Percentiles rank a stretch among this genome's conserved stretches.
phyloP scores from a whole-genome alignment of 2,329 filamentous ascomycete genomes.

The Penicillium hordei region DNA sequence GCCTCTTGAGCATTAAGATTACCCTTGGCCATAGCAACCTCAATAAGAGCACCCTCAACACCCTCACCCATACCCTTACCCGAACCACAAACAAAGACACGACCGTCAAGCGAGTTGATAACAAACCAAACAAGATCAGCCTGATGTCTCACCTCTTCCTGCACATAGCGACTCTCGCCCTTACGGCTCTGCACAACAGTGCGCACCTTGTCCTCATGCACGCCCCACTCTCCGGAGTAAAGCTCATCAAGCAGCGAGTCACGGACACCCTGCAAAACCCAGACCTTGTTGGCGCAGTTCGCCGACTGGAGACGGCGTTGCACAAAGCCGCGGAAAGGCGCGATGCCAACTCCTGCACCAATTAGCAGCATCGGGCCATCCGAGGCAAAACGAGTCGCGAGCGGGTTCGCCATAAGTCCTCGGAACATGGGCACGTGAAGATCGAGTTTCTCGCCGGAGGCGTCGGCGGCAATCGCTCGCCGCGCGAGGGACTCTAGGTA shows the following conservation, averaged over 20 bases:
- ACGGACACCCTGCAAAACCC: constrained; percentile 92
- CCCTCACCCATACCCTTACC: constrained; percentile 97
- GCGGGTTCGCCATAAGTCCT: constrained; percentile 93
- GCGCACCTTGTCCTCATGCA: constrained; percentile 84
- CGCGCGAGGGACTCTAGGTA: constrained; percentile 86
- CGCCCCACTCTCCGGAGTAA: constrained; percentile 94
- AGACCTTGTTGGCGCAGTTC: constrained; percentile 97
- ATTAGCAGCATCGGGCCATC: constrained; percentile 98
- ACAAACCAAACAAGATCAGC: constrained; percentile 98
- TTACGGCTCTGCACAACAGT: constrained; percentile 74
- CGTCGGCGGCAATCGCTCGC: constrained; percentile 67
- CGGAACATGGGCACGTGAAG: constrained; percentile 95
- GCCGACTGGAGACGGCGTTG: constrained; percentile 89
- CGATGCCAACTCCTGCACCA: constrained; percentile 93
- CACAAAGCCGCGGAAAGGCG: constrained; percentile 96
- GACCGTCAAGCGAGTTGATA: constrained; percentile 91
- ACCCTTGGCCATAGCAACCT: constrained; percentile 91
- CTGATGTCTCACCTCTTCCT: constrained; percentile 88
- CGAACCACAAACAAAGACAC: constrained; percentile 94
- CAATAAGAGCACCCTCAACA: constrained; percentile 80
- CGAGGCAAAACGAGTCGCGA: constrained; percentile 85
- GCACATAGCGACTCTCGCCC: constrained; percentile 85
- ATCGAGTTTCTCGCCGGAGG: constrained; percentile 51
- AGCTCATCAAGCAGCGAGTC: constrained; percentile 94
- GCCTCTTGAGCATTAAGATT: constrained; percentile 81